These are phyloP conservation scores for Boletus rubescentipes DNA, from an alignment of 768 basidiomycete species.

Conservation along the genomic window DNA sequence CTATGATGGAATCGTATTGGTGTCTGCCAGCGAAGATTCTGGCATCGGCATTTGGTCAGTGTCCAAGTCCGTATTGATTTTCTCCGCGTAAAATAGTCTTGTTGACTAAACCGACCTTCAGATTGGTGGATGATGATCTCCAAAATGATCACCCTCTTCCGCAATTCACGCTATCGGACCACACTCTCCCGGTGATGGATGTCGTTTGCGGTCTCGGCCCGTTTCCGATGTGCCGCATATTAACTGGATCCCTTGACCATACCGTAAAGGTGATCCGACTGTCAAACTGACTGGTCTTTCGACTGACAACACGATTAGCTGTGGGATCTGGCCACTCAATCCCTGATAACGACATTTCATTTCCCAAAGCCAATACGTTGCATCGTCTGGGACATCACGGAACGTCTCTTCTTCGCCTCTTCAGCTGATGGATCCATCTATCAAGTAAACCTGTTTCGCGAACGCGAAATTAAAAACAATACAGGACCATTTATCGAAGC, in stretches of 20 bases:
- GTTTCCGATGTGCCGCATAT: conserved; percentile 73
- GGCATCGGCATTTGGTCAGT: conserved; percentile 87
- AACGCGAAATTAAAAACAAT: conserved; percentile 49
- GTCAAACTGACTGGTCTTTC: conserved; percentile 12
- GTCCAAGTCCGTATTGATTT: conserved; percentile 59
- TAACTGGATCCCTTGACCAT: conserved; percentile 85
- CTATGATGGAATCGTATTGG: conserved; percentile 70
- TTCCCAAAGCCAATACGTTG: conserved; percentile 76
- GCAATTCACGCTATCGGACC: conserved; percentile 81
- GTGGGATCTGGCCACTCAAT: conserved; percentile 75
- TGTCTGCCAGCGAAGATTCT: conserved; percentile 92
- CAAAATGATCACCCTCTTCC: conserved; percentile 77
- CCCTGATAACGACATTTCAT: conserved; percentile 82
- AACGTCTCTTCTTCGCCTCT: conserved; percentile 87
- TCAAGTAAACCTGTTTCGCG: conserved; percentile 76
- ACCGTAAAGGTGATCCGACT: conserved; percentile 73
- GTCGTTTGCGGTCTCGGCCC: conserved; percentile 75
- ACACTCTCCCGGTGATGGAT: conserved; percentile 87
- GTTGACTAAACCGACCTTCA: conserved; percentile 31
- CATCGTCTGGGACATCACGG: conserved; percentile 78
- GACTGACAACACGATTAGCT: conserved; percentile 44
- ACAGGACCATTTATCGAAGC: conserved; percentile 60
- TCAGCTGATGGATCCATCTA: conserved; percentile 73
- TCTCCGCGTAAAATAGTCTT: conserved; percentile 2
- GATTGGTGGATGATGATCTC: conserved; percentile 72